A percentile compares a stretch with the other conserved stretches of the same genome.
Conservation (phyloP, 2,329 filamentous ascomycete species). For the Xylariales sp. region DNA sequence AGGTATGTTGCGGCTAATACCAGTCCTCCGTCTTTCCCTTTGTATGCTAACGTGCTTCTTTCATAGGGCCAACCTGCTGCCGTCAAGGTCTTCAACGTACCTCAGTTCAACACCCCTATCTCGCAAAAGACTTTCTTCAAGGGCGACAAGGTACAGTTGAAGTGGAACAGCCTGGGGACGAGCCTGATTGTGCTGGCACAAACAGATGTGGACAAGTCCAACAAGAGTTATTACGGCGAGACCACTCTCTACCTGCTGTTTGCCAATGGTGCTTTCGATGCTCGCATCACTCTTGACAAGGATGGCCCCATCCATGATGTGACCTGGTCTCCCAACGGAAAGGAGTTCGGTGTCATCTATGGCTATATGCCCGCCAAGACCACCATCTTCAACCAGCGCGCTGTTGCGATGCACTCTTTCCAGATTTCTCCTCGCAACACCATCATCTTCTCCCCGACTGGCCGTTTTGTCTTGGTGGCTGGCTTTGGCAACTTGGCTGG, state of each 20-base stretch:
- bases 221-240: conserved; percentile 99
- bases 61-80: conserved; percentile 81
- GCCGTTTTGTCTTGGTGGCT: conserved; percentile 87
- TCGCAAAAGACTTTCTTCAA: conserved; percentile 99
- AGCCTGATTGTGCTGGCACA: conserved; percentile 91
- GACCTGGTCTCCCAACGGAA: conserved; percentile 95
- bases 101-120: conserved; percentile 74
- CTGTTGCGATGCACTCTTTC: conserved; percentile 78
- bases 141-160: conserved; percentile 96
- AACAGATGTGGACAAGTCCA: conserved; percentile 95
- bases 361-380: conserved; percentile 99
- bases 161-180: conserved; percentile 93
- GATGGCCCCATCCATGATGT: conserved; percentile 98
- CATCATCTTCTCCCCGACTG: conserved; percentile 88
- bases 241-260: conserved; percentile 94
- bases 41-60: conserved; percentile 18
- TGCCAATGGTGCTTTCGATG: conserved; percentile 87
- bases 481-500: conserved; percentile 97
- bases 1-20: conserved; percentile 57
- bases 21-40: no score
- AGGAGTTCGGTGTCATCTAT: conserved; percentile 96
- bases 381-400: conserved; percentile 92
- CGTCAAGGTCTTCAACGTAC: conserved; percentile 92
- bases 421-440: conserved; percentile 87
- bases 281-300: conserved; percentile 87